Evolutionary conservation across 225 moss, liverwort and hornwort genomes (phyloP), one percentile per base, ranked within the genome.

Genomic region (Rhytidiadelphus loreus): DNA sequence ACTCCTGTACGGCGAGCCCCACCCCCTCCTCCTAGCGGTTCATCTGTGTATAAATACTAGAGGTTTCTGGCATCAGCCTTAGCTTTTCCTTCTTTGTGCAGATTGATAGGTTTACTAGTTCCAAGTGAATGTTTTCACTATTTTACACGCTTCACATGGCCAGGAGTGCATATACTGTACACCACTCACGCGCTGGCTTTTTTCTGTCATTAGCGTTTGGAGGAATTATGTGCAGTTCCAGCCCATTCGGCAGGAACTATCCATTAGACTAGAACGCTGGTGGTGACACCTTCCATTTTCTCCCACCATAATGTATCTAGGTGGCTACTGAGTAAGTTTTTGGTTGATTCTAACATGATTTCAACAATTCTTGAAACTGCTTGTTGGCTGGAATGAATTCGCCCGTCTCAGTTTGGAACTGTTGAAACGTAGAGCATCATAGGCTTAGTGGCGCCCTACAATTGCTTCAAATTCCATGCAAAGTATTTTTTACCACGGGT

Each of bases 11-110:
- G 95, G 72, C 92, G 93, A 61, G 94, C 95, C 18, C 95, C 95
- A 61, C 93, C 94, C 30, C 95, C 95, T 77, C 95, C 95, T 50
- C 93, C 95, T 81, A 91, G 93, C 86, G 93, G 89, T 83, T 90
- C 91, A 85, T 91, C 95, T 87, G 72, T 95, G 93, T 95, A 98
- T 93, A 98, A 87, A 93, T 97, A 94, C 90, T 94, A 94, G 89
- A 90, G 75, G 60, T 79, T 60, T 64, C 44, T 82, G 72, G 26
- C 71, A 76, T 70, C 50, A 77, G 60, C 41, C 77, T 80, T 79
- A 75, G 74, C 66, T 88, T 79, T 75, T 87, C 64, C 72, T 77
- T 81, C 79, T 91, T 82, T 93, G 93, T 93, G 91, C 93, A 93
- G 93, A 93, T 93, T 93, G 90, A 77, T 90, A 88, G 91, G 88